Evolutionary conservation across 1,139 yeast species (phyloP), one percentile per base, ranked within the genome.

Genomic region (Cylindricascospora bacillispora): DNA sequence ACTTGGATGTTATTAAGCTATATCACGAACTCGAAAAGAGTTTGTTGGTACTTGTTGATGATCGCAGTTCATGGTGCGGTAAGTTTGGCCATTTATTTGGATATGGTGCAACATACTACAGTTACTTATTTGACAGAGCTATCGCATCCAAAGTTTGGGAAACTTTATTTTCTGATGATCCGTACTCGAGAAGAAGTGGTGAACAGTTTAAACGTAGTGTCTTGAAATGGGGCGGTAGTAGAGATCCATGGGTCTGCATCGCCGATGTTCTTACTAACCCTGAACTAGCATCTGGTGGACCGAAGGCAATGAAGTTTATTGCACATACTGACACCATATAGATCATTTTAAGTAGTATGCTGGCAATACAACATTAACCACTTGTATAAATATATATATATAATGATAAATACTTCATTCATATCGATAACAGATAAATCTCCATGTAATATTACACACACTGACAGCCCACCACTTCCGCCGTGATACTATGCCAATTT

Each of bases 31-130:
- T 82, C 13, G 95, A 83, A 48, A 45, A 55, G 4, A 56, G 67
- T 15, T 57, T 76, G 30, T 52, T 57, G 34, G 68, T 76, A 2
- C 67, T 77, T 41, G 67, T 72, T 2, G 92, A 79, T 46, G 57
- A 61, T 13, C 61, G 67, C 47, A 75, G 93, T 2, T 74, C 76
- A 16, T 86, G 97, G 95, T 93, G 85, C 35, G 95, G 93, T 1
- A 83, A 77, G 50, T 86, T 89, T 55, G 93, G 95, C 1, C 99
- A 89, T 52, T 60, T 92, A 29, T 82, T 80, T 43, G 85, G 95
- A 1, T 89, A 89, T 50, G 98, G 98, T 1, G 82, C 95, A 0
- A 83, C 89, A 0, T 89, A 89, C 54, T 89, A 92, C 57, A 80
- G 95, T 25, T 89, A 92, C 53, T 57, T 89, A 36, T 67, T 92